A percentile compares a stretch with the other conserved stretches of the same genome.
These are phyloP conservation scores for Trichoderma gamsii DNA, from an alignment of 495 filamentous ascomycete species.

Conservation along the genomic window DNA sequence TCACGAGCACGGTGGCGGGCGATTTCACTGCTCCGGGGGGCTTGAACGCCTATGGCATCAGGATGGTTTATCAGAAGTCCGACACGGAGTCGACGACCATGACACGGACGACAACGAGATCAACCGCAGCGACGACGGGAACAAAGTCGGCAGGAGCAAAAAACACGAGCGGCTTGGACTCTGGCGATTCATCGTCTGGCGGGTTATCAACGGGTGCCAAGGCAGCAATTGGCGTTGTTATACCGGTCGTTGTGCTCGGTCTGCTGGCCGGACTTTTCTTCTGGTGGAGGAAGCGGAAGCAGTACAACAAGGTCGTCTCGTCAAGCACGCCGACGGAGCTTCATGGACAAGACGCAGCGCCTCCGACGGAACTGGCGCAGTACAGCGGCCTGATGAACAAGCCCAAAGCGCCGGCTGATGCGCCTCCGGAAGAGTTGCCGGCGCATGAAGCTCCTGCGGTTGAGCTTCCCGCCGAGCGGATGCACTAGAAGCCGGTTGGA, in stretches of 20 bases:
- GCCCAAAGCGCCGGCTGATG: not conserved
- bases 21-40: conserved; percentile 16
- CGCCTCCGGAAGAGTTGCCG: not conserved
- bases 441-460: not conserved
- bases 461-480: not conserved
- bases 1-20: conserved; percentile 7
- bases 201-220: conserved; percentile 19
- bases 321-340: not conserved
- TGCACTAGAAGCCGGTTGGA: not conserved
- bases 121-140: not conserved
- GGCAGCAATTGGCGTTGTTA: conserved; percentile 21
- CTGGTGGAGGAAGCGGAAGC: conserved; percentile 19
- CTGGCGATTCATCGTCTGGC: conserved; percentile 10
- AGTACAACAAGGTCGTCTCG: not conserved
- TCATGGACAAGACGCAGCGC: not conserved
- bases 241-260: conserved; percentile 22
- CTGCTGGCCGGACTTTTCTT: conserved; percentile 21
- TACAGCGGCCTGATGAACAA: not conserved
- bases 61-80: conserved; percentile 26
- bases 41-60: conserved; percentile 24
- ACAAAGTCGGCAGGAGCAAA: not conserved
- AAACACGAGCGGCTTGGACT: not conserved
- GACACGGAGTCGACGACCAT: conserved; percentile 17
- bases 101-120: not conserved
- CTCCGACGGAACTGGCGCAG: not conserved